These are phyloP conservation scores for Stemphylium lycopersici DNA, from an alignment of 2,329 filamentous ascomycete genomes.

Conservation along the genomic window DNA sequence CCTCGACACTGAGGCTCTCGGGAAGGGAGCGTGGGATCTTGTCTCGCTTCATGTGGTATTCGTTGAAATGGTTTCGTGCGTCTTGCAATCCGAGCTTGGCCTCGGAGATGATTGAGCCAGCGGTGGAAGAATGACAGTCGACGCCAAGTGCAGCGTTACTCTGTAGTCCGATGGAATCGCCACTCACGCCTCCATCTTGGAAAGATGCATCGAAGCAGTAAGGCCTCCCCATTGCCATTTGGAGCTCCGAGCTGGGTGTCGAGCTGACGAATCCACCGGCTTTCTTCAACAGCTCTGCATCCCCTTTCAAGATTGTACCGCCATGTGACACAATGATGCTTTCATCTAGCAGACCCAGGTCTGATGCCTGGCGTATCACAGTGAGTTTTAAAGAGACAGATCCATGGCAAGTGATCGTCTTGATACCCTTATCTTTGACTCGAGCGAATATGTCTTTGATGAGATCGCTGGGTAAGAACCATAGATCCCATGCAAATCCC, in stretches of 20 bases:
- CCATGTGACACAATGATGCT: slow-evolving; percentile 54
- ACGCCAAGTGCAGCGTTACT: slow-evolving; percentile 59
- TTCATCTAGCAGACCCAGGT: slow-evolving; percentile 51
- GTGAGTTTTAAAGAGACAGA: slow-evolving; percentile 11
- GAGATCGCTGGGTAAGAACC: too few species aligned
- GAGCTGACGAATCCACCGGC: slow-evolving; percentile 49
- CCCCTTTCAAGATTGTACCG: slow-evolving; percentile 39
- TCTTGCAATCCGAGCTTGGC: slow-evolving; percentile 61
- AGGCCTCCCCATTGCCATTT: slow-evolving; percentile 53
- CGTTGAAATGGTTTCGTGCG: slow-evolving; percentile 51
- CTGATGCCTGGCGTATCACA: slow-evolving; percentile 32
- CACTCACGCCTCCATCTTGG: slow-evolving; percentile 13
- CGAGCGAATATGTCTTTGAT: too few species aligned
- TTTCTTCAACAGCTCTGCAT: slow-evolving; percentile 45
- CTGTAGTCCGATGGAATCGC: slow-evolving; percentile 29
- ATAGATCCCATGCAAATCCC: too few species aligned
- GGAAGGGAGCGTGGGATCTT: slow-evolving; percentile 55
- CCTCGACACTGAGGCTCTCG: slow-evolving; percentile 50
- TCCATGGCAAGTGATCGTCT: slow-evolving; percentile 28
- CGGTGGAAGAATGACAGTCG: slow-evolving; percentile 62
- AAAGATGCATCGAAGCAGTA: slow-evolving; percentile 45
- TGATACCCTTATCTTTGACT: too few species aligned
- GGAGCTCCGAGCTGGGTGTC: slow-evolving; percentile 59
- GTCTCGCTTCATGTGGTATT: slow-evolving; percentile 52
- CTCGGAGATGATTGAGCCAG: slow-evolving; percentile 53